These are phyloP conservation scores for Vitis cinerea DNA, from an alignment of 164 flowering plant species.

Conservation along the genomic window DNA sequence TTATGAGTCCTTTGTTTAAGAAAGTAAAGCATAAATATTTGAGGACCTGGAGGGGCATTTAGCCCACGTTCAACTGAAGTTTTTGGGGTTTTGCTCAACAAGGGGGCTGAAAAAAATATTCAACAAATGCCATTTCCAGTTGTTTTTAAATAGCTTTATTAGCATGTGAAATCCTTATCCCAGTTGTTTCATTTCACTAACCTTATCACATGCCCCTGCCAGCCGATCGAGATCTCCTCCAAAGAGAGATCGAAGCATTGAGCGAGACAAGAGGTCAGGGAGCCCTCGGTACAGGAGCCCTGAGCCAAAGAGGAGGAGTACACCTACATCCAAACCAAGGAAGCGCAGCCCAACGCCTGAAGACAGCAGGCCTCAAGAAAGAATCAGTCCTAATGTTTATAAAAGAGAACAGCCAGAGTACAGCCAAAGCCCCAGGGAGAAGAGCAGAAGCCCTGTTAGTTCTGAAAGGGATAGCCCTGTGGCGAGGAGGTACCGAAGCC, in stretches of 20 bases:
- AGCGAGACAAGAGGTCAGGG: constrained; percentile 42
- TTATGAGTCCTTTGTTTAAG: too few species aligned
- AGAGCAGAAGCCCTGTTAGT: constrained; percentile 44
- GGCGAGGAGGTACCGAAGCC: constrained; percentile 30
- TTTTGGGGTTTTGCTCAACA: too few species aligned
- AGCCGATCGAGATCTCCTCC: constrained; percentile 74
- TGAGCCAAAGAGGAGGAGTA: constrained; percentile 31
- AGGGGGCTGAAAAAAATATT: too few species aligned
- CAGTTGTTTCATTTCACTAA: too few species aligned
- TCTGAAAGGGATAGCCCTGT: constrained; percentile 27
- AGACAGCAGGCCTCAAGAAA: constrained; percentile 40
- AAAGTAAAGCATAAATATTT: too few species aligned
- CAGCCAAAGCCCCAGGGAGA: constrained; percentile 48
- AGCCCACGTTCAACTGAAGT: too few species aligned
- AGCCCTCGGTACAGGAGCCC: constrained; percentile 48
- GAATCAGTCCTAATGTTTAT: constrained; percentile 18
- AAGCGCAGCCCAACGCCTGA: constrained; percentile 50
- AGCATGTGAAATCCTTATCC: too few species aligned
- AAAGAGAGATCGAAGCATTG: constrained; percentile 36
- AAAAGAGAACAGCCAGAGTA: constrained; percentile 28
- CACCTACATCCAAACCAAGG: constrained; percentile 47
- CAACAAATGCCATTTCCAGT: too few species aligned
- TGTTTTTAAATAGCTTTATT: too few species aligned
- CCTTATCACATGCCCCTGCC: background rate
- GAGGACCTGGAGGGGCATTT: too few species aligned